Evolutionary conservation across 306 rosid genomes (phyloP).

Genomic region (Pachyrhizus erosus): DNA sequence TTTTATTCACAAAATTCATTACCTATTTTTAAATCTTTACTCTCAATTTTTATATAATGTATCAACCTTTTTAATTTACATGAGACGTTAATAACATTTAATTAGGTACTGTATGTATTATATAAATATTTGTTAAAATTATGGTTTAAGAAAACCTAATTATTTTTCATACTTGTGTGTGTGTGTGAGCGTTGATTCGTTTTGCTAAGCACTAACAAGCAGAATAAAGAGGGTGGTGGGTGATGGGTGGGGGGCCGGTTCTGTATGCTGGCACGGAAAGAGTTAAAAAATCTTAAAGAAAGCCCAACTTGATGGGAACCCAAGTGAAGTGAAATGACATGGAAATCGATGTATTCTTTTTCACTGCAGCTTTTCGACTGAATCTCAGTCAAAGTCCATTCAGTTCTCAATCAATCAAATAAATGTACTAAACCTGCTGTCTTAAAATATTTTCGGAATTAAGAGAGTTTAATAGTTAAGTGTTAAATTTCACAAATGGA

Average conservation of each 20-base stretch:
- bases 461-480: background rate
- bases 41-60: no score
- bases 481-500: background rate
- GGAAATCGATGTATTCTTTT: conserved; percentile 33
- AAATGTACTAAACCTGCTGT: background rate
- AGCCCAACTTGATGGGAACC: conserved; percentile 38
- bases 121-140: no score
- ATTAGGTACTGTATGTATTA: no score
- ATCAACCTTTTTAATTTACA: no score
- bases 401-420: conserved; percentile 30
- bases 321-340: conserved; percentile 42
- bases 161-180: no score
- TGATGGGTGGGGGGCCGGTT: background rate
- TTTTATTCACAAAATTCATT: no score
- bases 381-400: background rate
- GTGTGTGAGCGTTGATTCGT: conserved; percentile 9
- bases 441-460: background rate
- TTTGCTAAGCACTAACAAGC: no score
- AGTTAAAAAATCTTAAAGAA: background rate
- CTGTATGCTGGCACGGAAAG: background rate
- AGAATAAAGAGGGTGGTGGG: background rate
- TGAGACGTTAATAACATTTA: no score
- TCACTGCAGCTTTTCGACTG: conserved; percentile 29
- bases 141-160: no score
- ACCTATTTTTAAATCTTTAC: no score